Conservation (phyloP, 164 flowering plant species). For the Echeveria elegans region DNA sequence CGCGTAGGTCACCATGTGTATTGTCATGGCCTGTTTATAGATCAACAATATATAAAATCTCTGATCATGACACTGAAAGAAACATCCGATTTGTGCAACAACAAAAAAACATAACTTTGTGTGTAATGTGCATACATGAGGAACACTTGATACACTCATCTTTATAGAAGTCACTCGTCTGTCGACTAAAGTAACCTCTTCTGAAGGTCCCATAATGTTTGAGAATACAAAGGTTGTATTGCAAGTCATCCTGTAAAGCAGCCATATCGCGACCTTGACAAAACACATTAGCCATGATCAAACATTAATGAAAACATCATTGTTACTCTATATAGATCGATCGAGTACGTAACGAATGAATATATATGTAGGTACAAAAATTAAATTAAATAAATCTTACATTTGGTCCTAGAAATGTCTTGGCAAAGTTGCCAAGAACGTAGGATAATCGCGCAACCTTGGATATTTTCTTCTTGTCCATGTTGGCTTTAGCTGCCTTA, state of each 20-base stretch:
- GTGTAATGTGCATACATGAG: constrained; percentile 52
- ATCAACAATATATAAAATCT: too few species aligned
- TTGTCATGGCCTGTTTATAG: neutral
- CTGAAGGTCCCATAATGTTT: constrained; percentile 57
- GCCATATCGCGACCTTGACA: constrained; percentile 36
- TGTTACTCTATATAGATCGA: too few species aligned
- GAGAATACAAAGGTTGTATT: constrained; percentile 71
- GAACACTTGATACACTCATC: constrained; percentile 31
- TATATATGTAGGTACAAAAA: too few species aligned
- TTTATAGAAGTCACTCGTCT: constrained; percentile 49
- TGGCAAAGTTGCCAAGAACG: constrained; percentile 29
- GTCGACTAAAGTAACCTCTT: constrained; percentile 41
- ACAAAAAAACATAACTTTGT: neutral
- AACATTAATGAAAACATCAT: too few species aligned
- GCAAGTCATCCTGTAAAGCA: constrained; percentile 48
- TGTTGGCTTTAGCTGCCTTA: constrained; percentile 41
- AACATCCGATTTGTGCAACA: neutral
- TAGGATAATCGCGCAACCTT: constrained; percentile 55
- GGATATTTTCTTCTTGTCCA: constrained; percentile 58
- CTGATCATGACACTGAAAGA: neutral
- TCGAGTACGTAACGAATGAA: too few species aligned
- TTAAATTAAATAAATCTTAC: too few species aligned
- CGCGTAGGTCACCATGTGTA: constrained; percentile 6
- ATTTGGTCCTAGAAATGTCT: constrained; percentile 54
- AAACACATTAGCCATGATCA: neutral